Percentiles rank a stretch among this genome's conserved stretches.
Conservation (phyloP, 2,329 filamentous ascomycete genomes). For the Cercospora janseana region DNA sequence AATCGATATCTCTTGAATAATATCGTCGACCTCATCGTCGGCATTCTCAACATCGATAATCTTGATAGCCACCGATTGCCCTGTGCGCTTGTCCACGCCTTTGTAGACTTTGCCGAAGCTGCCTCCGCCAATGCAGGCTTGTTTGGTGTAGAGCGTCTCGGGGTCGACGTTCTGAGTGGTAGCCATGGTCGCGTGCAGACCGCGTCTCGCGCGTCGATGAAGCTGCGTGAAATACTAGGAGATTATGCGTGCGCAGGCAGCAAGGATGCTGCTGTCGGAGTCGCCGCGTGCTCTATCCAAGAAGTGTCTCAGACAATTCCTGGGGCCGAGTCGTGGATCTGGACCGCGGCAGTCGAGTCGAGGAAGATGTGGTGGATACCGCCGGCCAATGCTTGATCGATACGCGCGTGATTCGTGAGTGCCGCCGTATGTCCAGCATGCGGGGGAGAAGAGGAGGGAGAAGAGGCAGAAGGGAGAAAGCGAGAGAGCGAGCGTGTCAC, state of each 20-base stretch:
- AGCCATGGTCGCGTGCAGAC: conserved; percentile 23
- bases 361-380: background rate
- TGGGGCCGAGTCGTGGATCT: too few species aligned
- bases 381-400: background rate
- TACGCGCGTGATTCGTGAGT: conserved; percentile 2
- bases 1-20: conserved; percentile 98
- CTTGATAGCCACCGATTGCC: conserved; percentile 95
- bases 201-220: conserved; percentile 11
- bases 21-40: conserved; percentile 98
- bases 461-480: background rate
- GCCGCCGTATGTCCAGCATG: conserved; percentile 13
- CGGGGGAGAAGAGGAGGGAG: background rate
- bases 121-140: conserved; percentile 73
- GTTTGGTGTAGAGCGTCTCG: conserved; percentile 85
- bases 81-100: conserved; percentile 90
- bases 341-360: too few species aligned
- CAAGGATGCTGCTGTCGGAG: too few species aligned
- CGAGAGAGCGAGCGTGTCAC: background rate
- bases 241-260: too few species aligned
- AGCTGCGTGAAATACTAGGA: too few species aligned
- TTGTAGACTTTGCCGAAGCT: conserved; percentile 99
- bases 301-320: too few species aligned
- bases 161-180: conserved; percentile 62
- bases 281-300: too few species aligned
- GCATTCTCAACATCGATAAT: conserved; percentile 98